These are phyloP conservation scores for Bocquillonia castaneifolia DNA, from an alignment of 441 rosid species.

Conservation along the genomic window DNA sequence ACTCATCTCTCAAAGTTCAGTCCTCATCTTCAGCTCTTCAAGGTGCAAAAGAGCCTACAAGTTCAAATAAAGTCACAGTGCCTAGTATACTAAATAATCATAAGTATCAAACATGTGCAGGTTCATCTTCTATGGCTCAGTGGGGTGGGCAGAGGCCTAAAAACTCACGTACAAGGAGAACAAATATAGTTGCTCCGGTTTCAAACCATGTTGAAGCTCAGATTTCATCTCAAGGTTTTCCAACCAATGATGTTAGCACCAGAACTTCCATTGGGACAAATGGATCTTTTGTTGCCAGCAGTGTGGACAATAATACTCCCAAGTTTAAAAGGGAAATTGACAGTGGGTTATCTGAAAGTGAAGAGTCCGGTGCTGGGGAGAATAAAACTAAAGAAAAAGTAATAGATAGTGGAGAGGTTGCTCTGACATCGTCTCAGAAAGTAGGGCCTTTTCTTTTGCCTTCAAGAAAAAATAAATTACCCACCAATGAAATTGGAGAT, in stretches of 20 bases:
- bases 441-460: conserved; percentile 46
- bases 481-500: conserved; percentile 55
- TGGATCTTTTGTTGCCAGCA: conserved; percentile 38
- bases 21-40: conserved; percentile 54
- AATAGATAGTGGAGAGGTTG: conserved; percentile 44
- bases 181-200: conserved; percentile 73
- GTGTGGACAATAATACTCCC: conserved; percentile 39
- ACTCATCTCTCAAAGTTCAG: conserved; percentile 57
- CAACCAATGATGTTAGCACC: conserved; percentile 54
- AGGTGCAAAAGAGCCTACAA: conserved; percentile 50
- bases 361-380: conserved; percentile 85
- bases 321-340: conserved; percentile 62
- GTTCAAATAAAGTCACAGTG: conserved; percentile 37
- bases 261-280: conserved; percentile 51
- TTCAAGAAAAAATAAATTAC: conserved; percentile 52
- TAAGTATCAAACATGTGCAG: conserved; percentile 44
- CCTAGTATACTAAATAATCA: conserved; percentile 41
- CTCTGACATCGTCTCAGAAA: conserved; percentile 43
- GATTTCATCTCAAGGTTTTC: conserved; percentile 53
- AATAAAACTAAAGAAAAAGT: conserved; percentile 57
- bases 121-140: conserved; percentile 83
- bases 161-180: conserved; percentile 75
- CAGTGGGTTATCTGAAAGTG: conserved; percentile 76
- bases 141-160: conserved; percentile 98
- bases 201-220: conserved; percentile 56